Conservation (phyloP, 1,139 yeast species). For the Taphrina pruni region DNA sequence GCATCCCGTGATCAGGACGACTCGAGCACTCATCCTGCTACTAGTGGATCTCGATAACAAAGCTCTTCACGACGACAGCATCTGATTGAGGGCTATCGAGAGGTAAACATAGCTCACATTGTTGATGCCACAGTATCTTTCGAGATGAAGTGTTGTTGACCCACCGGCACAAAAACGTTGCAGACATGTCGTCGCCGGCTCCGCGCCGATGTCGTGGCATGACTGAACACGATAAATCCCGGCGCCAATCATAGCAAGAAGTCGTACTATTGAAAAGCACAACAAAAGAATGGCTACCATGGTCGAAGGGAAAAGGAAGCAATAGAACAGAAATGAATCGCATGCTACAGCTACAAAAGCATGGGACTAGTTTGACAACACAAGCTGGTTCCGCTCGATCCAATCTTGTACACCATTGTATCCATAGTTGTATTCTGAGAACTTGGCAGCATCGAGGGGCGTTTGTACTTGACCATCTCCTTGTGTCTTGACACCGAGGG, state of each 20-base stretch:
- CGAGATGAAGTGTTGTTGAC: background rate
- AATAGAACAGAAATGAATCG: too few relatives aligned
- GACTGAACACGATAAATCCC: too few relatives aligned
- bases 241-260: too few relatives aligned
- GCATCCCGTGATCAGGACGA: conserved; percentile 74
- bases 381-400: background rate
- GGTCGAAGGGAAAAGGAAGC: too few relatives aligned
- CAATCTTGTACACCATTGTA: conserved; percentile 4
- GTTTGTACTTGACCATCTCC: background rate
- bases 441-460: conserved; percentile 4
- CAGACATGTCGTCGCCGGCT: too few relatives aligned
- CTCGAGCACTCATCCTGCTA: background rate
- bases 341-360: background rate
- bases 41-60: too few relatives aligned
- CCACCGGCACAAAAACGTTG: background rate
- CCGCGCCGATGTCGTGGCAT: too few relatives aligned
- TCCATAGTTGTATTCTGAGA: background rate
- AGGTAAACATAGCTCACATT: too few relatives aligned
- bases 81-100: background rate
- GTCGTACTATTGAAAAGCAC: too few relatives aligned
- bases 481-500: background rate
- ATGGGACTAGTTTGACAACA: background rate
- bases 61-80: too few relatives aligned
- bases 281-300: too few relatives aligned
- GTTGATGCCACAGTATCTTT: background rate